Base-by-base conservation (phyloP, 768 basidiomycete species). In the Termitomyces sp. region DNA sequence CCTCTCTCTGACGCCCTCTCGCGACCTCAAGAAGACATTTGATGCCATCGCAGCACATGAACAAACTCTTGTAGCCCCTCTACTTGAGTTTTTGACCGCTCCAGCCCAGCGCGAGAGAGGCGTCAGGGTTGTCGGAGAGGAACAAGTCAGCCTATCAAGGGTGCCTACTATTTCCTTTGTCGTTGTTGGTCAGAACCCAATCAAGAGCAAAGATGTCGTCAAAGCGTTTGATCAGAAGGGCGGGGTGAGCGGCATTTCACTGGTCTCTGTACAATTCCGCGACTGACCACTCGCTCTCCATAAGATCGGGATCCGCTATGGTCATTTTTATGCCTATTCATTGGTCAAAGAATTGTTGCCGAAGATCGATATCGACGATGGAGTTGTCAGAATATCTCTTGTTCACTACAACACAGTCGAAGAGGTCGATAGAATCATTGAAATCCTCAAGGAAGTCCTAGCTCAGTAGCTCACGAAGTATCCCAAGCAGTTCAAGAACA, bases 321-420 rank as follows among this genome's bases (percentile, higher is more conserved):
- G 90, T 1, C 85, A 92, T 66, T 90, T 87, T 65, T 90, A 91
- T 64, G 88, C 90, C 3, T 87, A 86, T 65, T 83, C 81, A 0
- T 71, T 90, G 16, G 70, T 88, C 9, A 73, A 77, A 7, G 69
- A 72, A 27, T 70, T 88, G 9, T 67, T 66, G 17, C 87, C 87
- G 8, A 82, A 81, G 59, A 58, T 88, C 44, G 82, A 87, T 62
- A 66, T 76, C 0, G 74, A 78, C 0, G 88, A 90, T 57, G 88
- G 83, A 0, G 84, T 89, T 3, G 85, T 90, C 21, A 80, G 90
- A 4, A 82, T 91, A 54, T 90, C 88, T 2, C 67, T 92, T 27
- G 87, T 90, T 23, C 90, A 92, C 62, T 90, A 91, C 63, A 90
- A 91, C 64, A 91, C 90, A 0, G 73, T 86, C 3, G 79, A 83